Base-by-base conservation (phyloP, 768 basidiomycete genomes). In the Lyophyllum semitale region DNA sequence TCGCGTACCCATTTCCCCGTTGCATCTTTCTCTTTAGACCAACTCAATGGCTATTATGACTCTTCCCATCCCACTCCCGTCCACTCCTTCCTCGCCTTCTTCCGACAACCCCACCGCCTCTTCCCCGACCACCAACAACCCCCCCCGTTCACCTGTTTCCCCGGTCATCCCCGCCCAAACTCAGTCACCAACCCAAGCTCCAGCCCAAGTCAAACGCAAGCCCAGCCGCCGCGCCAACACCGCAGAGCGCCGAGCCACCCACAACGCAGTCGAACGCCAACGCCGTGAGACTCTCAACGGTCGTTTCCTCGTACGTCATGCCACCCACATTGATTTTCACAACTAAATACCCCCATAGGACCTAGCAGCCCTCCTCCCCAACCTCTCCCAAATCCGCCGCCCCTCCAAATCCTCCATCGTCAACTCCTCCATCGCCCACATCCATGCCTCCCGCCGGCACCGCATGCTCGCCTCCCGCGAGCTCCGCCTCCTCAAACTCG, bases 341-440 rank as follows among this genome's bases (percentile, higher is more conserved):
- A n/a, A 38, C 59, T 30, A 41, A 23, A 37, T 44, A 44, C 42
- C 53, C 33, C n/a, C 65, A n/a, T 4, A 93, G 91, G 92, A 94
- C 64, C 90, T 98, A 46, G 96, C 96, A 55, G 85, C 87, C 7
- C 82, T 97, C 35, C 85, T 98, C 18, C 93, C 96, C 47, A 91
- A 95, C 67, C 85, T 97, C 53, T 89, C 90, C 11, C 84, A 91
- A 66, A 90, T 94, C 70, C 88, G 95, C 59, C 87, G 96, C 27
- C 97, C 97, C 0, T 94, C 91, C 68, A 99, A 99, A 74, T 92
- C 92, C 4, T 89, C 91, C 57, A 98, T 98, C 71, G 95, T 99
- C 72, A 97, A 97, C 72, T 93, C 91, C 30, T 91, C 89, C 42
- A 97, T 98, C 69, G 87, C 93, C 1, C 90, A 93, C 66, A 85